Conservation (phyloP, 2,329 filamentous ascomycete genomes). For the Alternaria sp. region DNA sequence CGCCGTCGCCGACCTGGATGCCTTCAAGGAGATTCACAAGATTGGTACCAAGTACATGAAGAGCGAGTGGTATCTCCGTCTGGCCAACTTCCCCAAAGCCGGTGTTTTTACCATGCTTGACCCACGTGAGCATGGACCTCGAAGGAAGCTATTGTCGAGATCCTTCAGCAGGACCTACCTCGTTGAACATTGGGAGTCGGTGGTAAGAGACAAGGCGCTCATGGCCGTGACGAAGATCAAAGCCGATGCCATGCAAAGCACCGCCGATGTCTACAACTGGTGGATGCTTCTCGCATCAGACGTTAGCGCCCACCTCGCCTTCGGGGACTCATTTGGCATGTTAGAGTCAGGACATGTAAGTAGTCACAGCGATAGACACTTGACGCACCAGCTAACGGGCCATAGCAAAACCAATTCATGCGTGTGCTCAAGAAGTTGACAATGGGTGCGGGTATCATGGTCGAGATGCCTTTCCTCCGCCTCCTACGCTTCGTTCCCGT, state of each 20-base stretch:
- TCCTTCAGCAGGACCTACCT: constrained; percentile 49
- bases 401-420: constrained; percentile 47
- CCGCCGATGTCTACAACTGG: constrained; percentile 49
- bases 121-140: constrained; percentile 43
- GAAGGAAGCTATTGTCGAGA: constrained; percentile 48
- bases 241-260: constrained; percentile 28
- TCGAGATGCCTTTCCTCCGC: constrained; percentile 47
- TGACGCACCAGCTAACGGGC: neutral
- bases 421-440: constrained; percentile 48
- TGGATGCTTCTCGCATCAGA: constrained; percentile 53
- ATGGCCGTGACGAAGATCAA: constrained; percentile 47
- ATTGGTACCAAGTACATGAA: constrained; percentile 42
- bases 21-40: constrained; percentile 42
- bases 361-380: neutral
- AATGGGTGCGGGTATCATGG: constrained; percentile 48
- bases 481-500: constrained; percentile 45
- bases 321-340: constrained; percentile 52
- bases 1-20: constrained; percentile 38
- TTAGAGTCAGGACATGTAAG: constrained; percentile 49
- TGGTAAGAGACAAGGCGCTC: constrained; percentile 44
- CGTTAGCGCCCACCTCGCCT: constrained; percentile 47
- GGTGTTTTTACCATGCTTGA: constrained; percentile 52
- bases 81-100: constrained; percentile 36
- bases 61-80: constrained; percentile 35
- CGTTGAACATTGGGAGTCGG: constrained; percentile 48